phyloP scores from a whole-genome alignment of 352 stramenopile genomes.

The Globisporangium recalcitrans region DNA sequence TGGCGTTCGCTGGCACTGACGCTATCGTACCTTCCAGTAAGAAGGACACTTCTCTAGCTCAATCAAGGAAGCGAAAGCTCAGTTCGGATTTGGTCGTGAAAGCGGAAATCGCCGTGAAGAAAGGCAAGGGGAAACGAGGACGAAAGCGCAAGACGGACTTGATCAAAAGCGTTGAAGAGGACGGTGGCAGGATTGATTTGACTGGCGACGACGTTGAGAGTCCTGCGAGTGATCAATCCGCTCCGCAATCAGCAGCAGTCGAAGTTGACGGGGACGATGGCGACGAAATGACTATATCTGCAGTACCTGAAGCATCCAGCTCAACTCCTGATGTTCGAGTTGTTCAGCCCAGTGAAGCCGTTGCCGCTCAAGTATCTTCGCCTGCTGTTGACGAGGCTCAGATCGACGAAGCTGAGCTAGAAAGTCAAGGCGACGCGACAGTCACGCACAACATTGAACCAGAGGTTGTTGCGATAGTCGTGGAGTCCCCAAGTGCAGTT shows the following conservation, averaged over 20 bases:
- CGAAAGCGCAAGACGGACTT: slow-evolving; percentile 8
- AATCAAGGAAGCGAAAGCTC: slow-evolving; percentile 36
- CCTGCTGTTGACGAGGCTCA: not conserved
- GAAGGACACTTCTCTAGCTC: not conserved
- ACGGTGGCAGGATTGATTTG: slow-evolving; percentile 26
- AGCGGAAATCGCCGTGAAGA: slow-evolving; percentile 24
- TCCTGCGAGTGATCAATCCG: not conserved
- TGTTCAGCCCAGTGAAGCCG: not conserved
- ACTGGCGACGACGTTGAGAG: slow-evolving; percentile 17
- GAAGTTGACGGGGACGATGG: not conserved
- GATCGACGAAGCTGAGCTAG: not conserved
- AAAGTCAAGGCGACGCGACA: not conserved
- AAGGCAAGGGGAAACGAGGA: slow-evolving; percentile 20
- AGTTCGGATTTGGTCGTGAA: slow-evolving; percentile 18
- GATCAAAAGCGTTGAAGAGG: slow-evolving; percentile 8
- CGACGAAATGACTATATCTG: not conserved
- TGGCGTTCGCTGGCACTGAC: slow-evolving; percentile 4
- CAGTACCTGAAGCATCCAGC: not conserved
- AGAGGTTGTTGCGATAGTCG: not conserved
- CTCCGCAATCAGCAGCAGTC: not conserved
- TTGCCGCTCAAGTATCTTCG: not conserved
- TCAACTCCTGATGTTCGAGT: not conserved
- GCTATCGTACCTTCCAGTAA: not conserved
- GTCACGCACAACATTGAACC: not conserved
- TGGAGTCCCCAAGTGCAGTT: not conserved